These are phyloP conservation scores for Phaffomyces antillensis DNA, from an alignment of 805 yeast genomes.

Conservation along the genomic window DNA sequence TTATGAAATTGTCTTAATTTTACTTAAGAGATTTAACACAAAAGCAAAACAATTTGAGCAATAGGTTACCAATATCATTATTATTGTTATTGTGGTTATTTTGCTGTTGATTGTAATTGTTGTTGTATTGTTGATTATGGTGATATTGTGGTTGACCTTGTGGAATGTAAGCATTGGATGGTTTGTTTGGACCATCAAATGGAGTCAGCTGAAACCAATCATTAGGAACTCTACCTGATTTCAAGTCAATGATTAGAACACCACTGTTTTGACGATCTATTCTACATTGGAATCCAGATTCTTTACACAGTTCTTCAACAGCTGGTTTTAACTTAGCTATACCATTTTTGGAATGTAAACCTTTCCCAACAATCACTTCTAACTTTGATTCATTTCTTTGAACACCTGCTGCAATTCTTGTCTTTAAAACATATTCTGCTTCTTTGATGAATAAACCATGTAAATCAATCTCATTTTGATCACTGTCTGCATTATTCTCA, in stretches of 20 bases:
- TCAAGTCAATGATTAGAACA: conserved; percentile 64
- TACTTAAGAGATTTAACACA: conserved; percentile 25
- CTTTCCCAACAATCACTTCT: conserved; percentile 89
- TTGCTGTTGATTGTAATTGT: conserved; percentile 14
- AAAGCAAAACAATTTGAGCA: conserved; percentile 27
- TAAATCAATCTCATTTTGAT: conserved; percentile 78
- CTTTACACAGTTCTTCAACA: conserved; percentile 65
- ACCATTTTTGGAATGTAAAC: conserved; percentile 74
- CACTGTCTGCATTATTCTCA: conserved; percentile 85
- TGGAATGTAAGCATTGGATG: conserved; percentile 27
- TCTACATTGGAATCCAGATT: conserved; percentile 52
- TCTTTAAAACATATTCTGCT: conserved; percentile 70
- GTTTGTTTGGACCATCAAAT: conserved; percentile 17
- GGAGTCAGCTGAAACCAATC: conserved; percentile 23
- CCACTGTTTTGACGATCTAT: conserved; percentile 74
- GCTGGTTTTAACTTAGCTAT: conserved; percentile 89
- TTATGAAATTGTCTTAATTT: background rate
- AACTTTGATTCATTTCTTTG: conserved; percentile 51
- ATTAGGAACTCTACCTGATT: conserved; percentile 38
- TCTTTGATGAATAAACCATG: conserved; percentile 91
- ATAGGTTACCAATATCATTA: conserved; percentile 10
- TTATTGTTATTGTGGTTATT: conserved; percentile 10
- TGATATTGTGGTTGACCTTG: conserved; percentile 24
- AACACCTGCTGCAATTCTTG: conserved; percentile 61
- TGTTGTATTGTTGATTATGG: conserved; percentile 14